Evolutionary conservation across 768 basidiomycete genomes (phyloP).

Genomic region (Calocybe gangraenosa): DNA sequence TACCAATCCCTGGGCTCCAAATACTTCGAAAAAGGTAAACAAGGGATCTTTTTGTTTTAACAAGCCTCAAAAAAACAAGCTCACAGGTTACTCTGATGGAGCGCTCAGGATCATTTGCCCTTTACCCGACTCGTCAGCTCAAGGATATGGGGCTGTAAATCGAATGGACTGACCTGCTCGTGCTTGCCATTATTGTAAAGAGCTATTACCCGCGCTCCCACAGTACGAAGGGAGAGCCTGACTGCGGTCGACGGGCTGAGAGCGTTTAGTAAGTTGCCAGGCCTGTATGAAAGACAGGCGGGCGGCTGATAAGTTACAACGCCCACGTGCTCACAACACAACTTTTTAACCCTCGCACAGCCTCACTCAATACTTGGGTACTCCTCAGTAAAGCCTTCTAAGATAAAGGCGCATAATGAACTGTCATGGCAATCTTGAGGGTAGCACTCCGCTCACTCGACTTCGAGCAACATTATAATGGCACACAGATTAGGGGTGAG

Average conservation of each 20-base stretch:
- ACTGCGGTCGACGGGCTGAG: constrained; percentile 3
- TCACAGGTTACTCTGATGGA: constrained; percentile 48
- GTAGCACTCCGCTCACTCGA: no score
- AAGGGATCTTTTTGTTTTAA: neutral
- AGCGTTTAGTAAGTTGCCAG: constrained; percentile 6
- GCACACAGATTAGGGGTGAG: no score
- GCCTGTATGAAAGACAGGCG: no score
- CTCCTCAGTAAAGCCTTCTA: no score
- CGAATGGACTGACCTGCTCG: constrained; percentile 27
- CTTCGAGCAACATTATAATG: no score
- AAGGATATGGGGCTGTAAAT: constrained; percentile 12
- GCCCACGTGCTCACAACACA: constrained; percentile 12
- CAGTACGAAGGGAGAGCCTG: neutral
- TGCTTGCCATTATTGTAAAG: constrained; percentile 15
- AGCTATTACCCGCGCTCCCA: neutral
- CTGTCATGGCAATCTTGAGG: no score
- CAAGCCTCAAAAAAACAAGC: constrained; percentile 15
- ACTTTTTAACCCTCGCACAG: neutral
- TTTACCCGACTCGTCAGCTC: constrained; percentile 10
- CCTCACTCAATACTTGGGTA: no score
- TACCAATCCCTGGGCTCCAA: constrained; percentile 67
- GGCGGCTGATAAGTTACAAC: constrained; percentile 10
- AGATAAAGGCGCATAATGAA: no score
- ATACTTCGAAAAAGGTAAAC: constrained; percentile 41
- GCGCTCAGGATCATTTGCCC: constrained; percentile 45